Conservation (phyloP, 140 eudicot species). For the Erigeron philadelphicus region DNA sequence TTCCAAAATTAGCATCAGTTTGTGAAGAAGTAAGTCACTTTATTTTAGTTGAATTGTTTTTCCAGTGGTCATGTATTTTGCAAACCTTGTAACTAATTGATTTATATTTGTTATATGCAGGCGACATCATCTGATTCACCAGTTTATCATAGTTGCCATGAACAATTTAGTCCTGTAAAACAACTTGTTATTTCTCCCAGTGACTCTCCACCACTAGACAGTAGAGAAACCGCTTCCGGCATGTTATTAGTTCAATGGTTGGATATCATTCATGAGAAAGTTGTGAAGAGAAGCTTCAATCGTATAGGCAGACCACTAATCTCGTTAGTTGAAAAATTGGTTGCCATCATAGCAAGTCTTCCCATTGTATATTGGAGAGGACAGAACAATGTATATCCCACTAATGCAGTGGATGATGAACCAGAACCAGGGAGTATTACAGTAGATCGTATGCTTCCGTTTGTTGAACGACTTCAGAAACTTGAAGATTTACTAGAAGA, state of each 20-base stretch:
- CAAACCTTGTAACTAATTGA: background rate
- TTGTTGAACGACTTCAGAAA: constrained; percentile 62
- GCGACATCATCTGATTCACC: constrained; percentile 42
- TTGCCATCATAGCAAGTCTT: constrained; percentile 26
- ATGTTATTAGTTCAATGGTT: constrained; percentile 31
- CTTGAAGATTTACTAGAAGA: constrained; percentile 64
- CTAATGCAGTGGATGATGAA: constrained; percentile 33
- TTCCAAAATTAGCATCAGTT: constrained; percentile 38
- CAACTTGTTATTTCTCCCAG: constrained; percentile 23
- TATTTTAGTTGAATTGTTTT: constrained; percentile 1
- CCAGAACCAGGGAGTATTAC: constrained; percentile 25
- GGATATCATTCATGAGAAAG: constrained; percentile 35
- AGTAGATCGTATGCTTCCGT: constrained; percentile 40
- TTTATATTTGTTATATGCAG: constrained; percentile 34
- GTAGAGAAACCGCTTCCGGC: constrained; percentile 17
- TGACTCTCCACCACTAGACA: constrained; percentile 13
- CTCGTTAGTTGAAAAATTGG: constrained; percentile 35
- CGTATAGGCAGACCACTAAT: constrained; percentile 36
- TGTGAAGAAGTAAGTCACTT: constrained; percentile 51
- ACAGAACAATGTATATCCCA: constrained; percentile 30
- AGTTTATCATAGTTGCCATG: constrained; percentile 57
- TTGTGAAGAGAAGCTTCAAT: constrained; percentile 49
- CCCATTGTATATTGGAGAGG: constrained; percentile 40
- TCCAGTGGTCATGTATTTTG: background rate
- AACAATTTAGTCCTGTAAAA: constrained; percentile 45